phyloP scores from a whole-genome alignment of 305 asterid genomes.

The Solanum hybrid region DNA sequence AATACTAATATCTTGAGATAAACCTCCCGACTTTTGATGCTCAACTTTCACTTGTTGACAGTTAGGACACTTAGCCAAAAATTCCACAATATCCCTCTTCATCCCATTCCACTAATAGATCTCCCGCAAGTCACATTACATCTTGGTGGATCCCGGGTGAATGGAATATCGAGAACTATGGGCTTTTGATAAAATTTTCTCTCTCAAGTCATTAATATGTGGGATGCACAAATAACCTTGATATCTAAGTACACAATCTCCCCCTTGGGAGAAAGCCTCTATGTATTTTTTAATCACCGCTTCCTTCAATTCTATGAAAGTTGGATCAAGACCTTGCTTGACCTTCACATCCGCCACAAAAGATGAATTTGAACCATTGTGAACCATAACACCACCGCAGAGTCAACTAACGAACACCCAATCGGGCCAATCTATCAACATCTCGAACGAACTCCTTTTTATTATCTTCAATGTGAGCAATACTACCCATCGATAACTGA shows the following conservation, averaged over 20 bases:
- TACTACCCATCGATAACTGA: background rate
- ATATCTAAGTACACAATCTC: background rate
- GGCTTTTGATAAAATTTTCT: background rate
- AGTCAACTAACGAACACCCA: background rate
- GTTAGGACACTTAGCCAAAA: background rate
- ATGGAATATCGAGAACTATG: background rate
- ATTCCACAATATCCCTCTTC: background rate
- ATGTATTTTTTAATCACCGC: background rate
- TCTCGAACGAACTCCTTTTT: background rate
- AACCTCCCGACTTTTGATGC: background rate
- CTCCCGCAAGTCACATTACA: background rate
- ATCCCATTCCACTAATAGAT: background rate
- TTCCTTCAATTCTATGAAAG: background rate
- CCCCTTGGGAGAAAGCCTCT: background rate
- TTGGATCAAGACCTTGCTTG: background rate
- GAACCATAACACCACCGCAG: background rate
- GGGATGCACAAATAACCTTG: background rate
- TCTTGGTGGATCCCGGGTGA: background rate
- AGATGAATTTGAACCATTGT: background rate
- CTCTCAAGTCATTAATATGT: background rate
- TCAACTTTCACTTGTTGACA: background rate
- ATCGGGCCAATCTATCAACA: background rate
- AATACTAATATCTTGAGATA: background rate
- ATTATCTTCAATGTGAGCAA: background rate
- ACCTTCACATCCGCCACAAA: background rate